Evolutionary conservation across 176 grass and related monocot species (phyloP).

Genomic region (Rhipidocladum racemiflorum): DNA sequence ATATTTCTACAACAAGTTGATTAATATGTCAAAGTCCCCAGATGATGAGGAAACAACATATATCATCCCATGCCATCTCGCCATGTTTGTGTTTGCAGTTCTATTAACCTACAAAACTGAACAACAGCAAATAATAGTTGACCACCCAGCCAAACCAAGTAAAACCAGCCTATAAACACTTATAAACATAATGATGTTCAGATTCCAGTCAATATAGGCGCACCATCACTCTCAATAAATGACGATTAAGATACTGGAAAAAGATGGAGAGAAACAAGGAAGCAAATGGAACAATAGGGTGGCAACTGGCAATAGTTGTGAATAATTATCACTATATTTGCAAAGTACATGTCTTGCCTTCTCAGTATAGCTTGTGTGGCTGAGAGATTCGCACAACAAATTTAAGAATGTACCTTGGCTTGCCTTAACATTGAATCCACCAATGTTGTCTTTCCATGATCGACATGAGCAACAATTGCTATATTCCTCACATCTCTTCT

Average conservation of each 20-base stretch:
- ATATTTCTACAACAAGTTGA: not conserved
- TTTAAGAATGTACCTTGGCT: conserved; percentile 65
- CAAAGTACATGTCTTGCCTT: not conserved
- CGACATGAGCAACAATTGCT: conserved; percentile 96
- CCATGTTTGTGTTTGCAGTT: conserved; percentile 15
- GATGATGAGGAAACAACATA: not conserved
- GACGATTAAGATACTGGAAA: not conserved
- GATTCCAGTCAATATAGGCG: not conserved
- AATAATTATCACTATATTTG: not conserved
- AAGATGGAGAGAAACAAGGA: conserved; percentile 5
- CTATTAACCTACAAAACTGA: not conserved
- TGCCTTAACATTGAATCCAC: conserved; percentile 96
- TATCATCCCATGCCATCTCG: not conserved
- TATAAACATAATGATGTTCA: not conserved
- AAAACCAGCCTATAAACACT: not conserved
- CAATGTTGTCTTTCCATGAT: conserved; percentile 97
- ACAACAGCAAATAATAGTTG: not conserved
- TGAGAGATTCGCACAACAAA: conserved; percentile 16
- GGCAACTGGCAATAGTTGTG: conserved; percentile 3
- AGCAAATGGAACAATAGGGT: not conserved
- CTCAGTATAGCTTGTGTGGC: not conserved
- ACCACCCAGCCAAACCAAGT: not conserved
- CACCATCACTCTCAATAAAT: not conserved
- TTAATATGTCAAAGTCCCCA: not conserved
- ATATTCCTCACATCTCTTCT: conserved; percentile 97